Conservation (phyloP, 139 green algal species). For the Tetratostichococcus sp. region DNA sequence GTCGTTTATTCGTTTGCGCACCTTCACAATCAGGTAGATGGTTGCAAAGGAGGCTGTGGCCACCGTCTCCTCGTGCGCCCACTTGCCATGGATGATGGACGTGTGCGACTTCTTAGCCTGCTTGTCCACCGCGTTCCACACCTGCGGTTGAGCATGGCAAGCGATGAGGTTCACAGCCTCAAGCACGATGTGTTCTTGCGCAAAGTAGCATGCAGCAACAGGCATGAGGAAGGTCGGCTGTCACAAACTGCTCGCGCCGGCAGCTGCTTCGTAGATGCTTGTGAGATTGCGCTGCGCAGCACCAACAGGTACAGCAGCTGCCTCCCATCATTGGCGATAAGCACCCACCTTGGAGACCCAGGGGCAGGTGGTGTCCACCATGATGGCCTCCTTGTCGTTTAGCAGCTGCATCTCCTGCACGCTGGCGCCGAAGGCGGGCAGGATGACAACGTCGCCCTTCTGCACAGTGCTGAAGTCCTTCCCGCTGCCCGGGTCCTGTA, state of each 20-base stretch:
- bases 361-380: slow-evolving; percentile 99
- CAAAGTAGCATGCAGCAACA: too few relatives aligned
- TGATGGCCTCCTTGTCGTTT: slow-evolving; percentile 74
- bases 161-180: too few relatives aligned
- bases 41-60: slow-evolving; percentile 95
- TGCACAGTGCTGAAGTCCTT: slow-evolving; percentile 91
- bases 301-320: too few relatives aligned
- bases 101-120: slow-evolving; percentile 87
- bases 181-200: too few relatives aligned
- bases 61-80: slow-evolving; percentile 95
- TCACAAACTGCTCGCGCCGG: too few relatives aligned
- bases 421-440: slow-evolving; percentile 95
- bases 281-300: too few relatives aligned
- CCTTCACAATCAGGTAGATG: slow-evolving; percentile 77
- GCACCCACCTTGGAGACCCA: slow-evolving; percentile 87
- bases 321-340: too few relatives aligned
- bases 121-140: slow-evolving; percentile 95
- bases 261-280: too few relatives aligned
- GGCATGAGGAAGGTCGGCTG: too few relatives aligned
- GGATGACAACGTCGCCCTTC: slow-evolving; percentile 91
- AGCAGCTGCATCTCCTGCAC: slow-evolving; percentile 84
- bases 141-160: slow-evolving; percentile 33
- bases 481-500: slow-evolving; percentile 52
- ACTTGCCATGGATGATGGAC: slow-evolving; percentile 98
- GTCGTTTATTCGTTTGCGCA: neutral